Evolutionary conservation across 441 rosid species (phyloP), one percentile per base, ranked within the genome.

Genomic region (Erysimum cheiri): DNA sequence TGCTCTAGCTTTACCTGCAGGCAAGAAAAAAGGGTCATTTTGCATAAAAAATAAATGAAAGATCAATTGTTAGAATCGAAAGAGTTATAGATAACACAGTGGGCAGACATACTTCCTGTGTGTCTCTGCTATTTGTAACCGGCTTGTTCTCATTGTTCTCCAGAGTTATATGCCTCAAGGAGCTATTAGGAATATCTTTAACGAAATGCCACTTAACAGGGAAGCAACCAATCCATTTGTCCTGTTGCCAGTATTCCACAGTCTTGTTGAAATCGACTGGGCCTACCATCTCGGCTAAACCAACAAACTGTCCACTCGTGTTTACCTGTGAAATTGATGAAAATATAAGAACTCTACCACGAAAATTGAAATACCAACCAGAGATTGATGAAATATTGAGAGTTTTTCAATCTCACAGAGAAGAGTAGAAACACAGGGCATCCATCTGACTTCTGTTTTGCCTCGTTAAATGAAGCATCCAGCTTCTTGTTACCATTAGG

Each of bases 381-480:
- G 35, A 9, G 48, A 29, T 11, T 8, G 2, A 52, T 13, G 10
- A 44, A 28, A 24, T 44, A 5, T 6, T 6, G 12, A 6, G 36
- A 29, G 63, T 40, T 29, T 37, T 3, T 14, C 15, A 52, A 33
- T 61, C 1, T 89, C 67, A 92, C 97, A 44, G 97, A 93, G 78
- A 96, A 93, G 24, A 93, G 69, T n/a, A 96, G 85, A 77, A 92
- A 92, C 11, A 96, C 83, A 11, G 97, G 96, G 48, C 89, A 92
- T 60, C 72, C 78, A 35, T 80, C 78, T 10, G 85, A 54, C 69
- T 85, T 85, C 72, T 84, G 88, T 65, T 80, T 82, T 37, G 95
- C 92, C 50, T 85, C 89, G 48, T 49, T 44, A 71, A 88, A 95
- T 22, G 96, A 91, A 3, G 88, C 89, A 85, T 96, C 95, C 26